Evolutionary conservation across 441 rosid genomes (phyloP), one percentile per base, ranked within the genome.

Genomic region (Pelargonium fulgidum): DNA sequence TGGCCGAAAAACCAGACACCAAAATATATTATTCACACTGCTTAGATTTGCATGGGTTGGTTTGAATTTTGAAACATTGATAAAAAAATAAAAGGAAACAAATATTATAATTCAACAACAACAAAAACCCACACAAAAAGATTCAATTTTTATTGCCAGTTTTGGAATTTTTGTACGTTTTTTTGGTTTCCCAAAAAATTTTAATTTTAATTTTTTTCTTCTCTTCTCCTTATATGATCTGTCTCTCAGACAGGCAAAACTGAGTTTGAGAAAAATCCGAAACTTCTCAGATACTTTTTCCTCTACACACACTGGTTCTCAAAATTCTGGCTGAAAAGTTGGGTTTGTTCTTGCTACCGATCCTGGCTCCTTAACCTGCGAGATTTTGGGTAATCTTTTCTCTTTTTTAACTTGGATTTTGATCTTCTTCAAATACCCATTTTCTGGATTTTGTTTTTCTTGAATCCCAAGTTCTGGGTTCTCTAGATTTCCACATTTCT

Each of bases 181-280:
- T 11, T 13, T 52, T 52, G 14, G 59, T 14, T 52, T 14, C 59
- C 19, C 59, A 52, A 52, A 33, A 33, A 33, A 4, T 33, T 33
- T 33, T 26, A 62, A 14, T 24, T 24, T 52, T 0, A 9, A 26
- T 13, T 24, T 19, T 22, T 62, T 56, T 64, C 0, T 1, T 33
- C 39, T 33, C 39, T 33, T 33, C 39, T 33, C 39, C 19, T 68
- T 11, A 58, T 64, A 12, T 68, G 68, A 76, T 72, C 61, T 71
- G 72, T 66, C 71, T 77, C 80, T 79, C 81, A 62, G 84, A 85
- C 85, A 80, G 67, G 71, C 45, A 24, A 67, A 64, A 22, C 44
- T 17, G 70, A 71, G 69, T 68, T 56, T 42, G 68, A 70, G 74
- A 76, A 83, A 76, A 70, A 74, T 78, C 79, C 75, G 76, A 79